Conservation (phyloP, 192 early-diverging fungal genomes). For the Coemansia sp. region DNA sequence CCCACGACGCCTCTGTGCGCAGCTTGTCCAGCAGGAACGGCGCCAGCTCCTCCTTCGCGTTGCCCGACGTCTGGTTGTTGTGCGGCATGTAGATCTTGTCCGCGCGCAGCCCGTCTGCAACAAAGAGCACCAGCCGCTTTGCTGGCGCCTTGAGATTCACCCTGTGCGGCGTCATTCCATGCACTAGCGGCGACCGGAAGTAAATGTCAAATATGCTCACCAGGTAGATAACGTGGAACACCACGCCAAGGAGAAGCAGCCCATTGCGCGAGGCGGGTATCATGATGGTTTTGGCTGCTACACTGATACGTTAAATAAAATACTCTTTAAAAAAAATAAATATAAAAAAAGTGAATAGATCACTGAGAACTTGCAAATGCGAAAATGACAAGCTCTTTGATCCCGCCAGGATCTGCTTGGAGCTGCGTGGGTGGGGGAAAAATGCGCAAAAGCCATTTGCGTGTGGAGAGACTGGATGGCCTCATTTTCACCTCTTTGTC, state of each 20-base stretch:
- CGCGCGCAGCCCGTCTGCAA: conserved; percentile 90
- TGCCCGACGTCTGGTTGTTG: conserved; percentile 42
- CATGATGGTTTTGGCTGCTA: conserved; percentile 23
- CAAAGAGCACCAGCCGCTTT: conserved; percentile 81
- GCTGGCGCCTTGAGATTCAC: conserved; percentile 74
- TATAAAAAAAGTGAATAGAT: no score
- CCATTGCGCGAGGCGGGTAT: conserved; percentile 51
- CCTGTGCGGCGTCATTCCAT: conserved; percentile 89
- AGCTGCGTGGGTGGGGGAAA: no score
- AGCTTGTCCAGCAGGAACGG: conserved; percentile 63
- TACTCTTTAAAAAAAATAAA: no score
- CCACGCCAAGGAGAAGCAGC: conserved; percentile 76
- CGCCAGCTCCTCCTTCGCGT: conserved; percentile 36
- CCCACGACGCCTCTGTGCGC: conserved; percentile 68
- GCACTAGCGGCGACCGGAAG: conserved; percentile 95
- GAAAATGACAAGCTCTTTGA: no score
- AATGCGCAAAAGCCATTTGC: no score
- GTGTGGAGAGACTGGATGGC: no score
- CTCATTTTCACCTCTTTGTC: no score
- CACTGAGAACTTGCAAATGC: no score
- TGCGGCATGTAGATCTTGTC: conserved; percentile 88
- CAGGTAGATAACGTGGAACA: conserved; percentile 91
- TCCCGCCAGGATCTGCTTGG: no score
- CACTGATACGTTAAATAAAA: no score
- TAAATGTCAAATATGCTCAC: conserved; percentile 97